phyloP scores from a whole-genome alignment of 768 basidiomycete species.

The Trametes coccinea region DNA sequence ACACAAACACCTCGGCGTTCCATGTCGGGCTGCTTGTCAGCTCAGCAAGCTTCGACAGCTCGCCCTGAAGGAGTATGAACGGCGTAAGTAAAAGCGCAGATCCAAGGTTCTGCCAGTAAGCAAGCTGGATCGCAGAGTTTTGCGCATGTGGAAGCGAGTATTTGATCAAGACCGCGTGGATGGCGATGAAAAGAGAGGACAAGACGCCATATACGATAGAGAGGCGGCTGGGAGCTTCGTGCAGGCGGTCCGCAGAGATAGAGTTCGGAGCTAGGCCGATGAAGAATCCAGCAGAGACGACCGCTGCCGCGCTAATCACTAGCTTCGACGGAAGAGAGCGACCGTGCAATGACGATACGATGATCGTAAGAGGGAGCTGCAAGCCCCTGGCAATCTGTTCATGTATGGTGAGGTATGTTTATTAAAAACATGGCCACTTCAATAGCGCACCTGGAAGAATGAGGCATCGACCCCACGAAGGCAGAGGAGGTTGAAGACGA shows the following conservation, averaged over 20 bases:
- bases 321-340: conserved; percentile 51
- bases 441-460: conserved; percentile 65
- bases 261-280: conserved; percentile 65
- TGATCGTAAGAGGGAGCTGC: conserved; percentile 79
- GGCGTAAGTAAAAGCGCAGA: conserved; percentile 66
- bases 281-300: conserved; percentile 78
- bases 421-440: neutral
- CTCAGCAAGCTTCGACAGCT: conserved; percentile 43
- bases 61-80: conserved; percentile 59
- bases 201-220: conserved; percentile 70
- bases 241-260: conserved; percentile 30
- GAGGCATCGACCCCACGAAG: conserved; percentile 77
- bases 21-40: conserved; percentile 44
- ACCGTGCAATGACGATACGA: conserved; percentile 64
- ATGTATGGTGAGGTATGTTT: neutral
- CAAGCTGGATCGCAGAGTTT: conserved; percentile 71
- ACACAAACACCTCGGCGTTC: conserved; percentile 56
- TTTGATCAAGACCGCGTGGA: conserved; percentile 78
- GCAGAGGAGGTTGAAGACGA: conserved; percentile 80
- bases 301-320: conserved; percentile 57
- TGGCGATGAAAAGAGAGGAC: conserved; percentile 72
- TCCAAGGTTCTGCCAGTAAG: conserved; percentile 78
- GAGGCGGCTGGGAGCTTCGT: conserved; percentile 46
- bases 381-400: conserved; percentile 80
- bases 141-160: conserved; percentile 64